Evolutionary conservation across 75 land plant species (phyloP), one percentile per base, ranked within the genome.

Genomic region (Pseudotsuga menziesii): DNA sequence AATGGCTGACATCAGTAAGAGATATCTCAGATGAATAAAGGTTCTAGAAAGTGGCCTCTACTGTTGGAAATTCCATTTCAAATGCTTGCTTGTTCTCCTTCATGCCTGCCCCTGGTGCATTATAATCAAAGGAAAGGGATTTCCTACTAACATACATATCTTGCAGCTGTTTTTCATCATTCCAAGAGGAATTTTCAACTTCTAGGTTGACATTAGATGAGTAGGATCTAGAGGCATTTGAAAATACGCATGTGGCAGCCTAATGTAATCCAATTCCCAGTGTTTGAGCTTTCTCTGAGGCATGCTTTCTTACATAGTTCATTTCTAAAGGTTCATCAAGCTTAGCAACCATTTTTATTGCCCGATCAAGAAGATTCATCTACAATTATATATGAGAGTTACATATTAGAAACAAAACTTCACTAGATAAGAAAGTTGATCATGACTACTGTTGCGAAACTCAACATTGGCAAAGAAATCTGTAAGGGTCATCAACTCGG

Each of bases 11-110:
- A 79, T 95, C 99, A 17, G 99, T 97, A 5, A 97, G 86, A 0
- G 99, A 95, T 81, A 97, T 97, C 81, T 95, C 99, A 2, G 99
- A 97, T 7, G 98, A 97, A 80, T 97, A 96, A 25, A 97, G 90
- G 85, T 97, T 97, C 82, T 97, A 98, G 86, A 97, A 97, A 27
- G 99, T 97, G 41, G 99, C 99, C 22, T 97, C 99, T 8, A 98
- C 99, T 16, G 99, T 97, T 75, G 94, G 83, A 16, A 97, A 82
- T 20, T 98, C 99, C 88, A 97, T 87, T 78, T 97, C 99, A 75
- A 97, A 97, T 55, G 93, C 93, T 76, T 95, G 79, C 32, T 96
- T 81, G 73, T 91, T 95, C 92, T 97, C 99, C 19, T 60, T 86
- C 99, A 97, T 97, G 74, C 99, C 99, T 25, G 86, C 88, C 1